These are phyloP conservation scores for Phenoliferia sp. DNA, from an alignment of 1,284 basidiomycete species.

Conservation along the genomic window DNA sequence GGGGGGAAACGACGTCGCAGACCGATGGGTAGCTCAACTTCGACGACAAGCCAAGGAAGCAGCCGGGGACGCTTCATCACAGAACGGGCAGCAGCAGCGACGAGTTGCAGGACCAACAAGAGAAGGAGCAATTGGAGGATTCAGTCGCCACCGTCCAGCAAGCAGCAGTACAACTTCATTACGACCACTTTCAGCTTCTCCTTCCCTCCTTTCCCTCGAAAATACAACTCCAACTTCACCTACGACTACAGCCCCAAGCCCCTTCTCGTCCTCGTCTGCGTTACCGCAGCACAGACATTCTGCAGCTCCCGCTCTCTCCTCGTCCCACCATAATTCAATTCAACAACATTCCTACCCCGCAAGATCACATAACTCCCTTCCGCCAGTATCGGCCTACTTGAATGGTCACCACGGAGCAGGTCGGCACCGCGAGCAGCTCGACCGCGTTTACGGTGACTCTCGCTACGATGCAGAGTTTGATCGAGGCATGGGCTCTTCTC, in stretches of 20 bases:
- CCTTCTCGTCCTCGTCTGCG: not conserved
- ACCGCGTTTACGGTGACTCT: conserved; percentile 5
- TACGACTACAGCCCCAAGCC: conserved; percentile 7
- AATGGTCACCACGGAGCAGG: not conserved
- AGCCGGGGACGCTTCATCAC: too few species aligned
- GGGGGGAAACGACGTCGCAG: too few species aligned
- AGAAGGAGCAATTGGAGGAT: too few species aligned
- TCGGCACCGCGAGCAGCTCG: conserved; percentile 9
- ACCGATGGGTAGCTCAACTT: too few species aligned
- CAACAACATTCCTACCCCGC: not conserved
- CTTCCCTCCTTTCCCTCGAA: conserved; percentile 24
- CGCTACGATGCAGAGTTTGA: conserved; percentile 36
- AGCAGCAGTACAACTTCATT: not conserved
- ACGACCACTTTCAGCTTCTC: conserved; percentile 1
- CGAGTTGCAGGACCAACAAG: too few species aligned
- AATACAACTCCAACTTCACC: conserved; percentile 2
- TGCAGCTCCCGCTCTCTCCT: not conserved
- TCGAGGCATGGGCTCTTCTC: conserved; percentile 7
- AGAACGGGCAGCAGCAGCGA: too few species aligned
- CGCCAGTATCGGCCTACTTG: not conserved
- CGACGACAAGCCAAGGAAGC: too few species aligned
- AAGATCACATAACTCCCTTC: not conserved
- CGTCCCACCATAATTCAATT: not conserved
- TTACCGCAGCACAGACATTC: not conserved
- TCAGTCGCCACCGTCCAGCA: not conserved